phyloP scores from a whole-genome alignment of 495 filamentous ascomycete species.

The Cryomyces antarcticus region DNA sequence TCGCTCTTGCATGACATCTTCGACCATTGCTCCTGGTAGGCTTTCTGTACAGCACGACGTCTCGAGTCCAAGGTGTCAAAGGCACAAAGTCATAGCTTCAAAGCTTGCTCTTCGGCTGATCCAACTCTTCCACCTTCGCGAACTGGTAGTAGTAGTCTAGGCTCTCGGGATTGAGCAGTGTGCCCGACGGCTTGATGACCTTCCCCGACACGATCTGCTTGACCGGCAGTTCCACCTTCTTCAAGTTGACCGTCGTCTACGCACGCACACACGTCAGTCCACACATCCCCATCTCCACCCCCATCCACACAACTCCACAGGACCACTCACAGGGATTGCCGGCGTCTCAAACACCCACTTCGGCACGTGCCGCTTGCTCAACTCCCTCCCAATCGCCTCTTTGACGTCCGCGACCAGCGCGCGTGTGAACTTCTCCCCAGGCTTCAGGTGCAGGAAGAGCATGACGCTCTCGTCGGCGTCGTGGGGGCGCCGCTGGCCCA shows the following conservation, averaged over 20 bases:
- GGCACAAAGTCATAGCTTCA: too few relatives aligned
- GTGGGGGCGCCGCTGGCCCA: slow-evolving; percentile 47
- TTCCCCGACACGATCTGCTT: slow-evolving; percentile 68
- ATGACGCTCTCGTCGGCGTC: slow-evolving; percentile 58
- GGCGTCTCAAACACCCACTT: slow-evolving; percentile 59
- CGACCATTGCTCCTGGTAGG: too few relatives aligned
- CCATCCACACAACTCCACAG: not conserved
- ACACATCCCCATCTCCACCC: not conserved
- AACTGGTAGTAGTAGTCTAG: slow-evolving; percentile 66
- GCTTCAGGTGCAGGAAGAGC: slow-evolving; percentile 53
- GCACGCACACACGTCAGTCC: not conserved
- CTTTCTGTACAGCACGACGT: too few relatives aligned
- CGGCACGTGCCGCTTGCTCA: slow-evolving; percentile 56
- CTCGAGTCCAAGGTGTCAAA: too few relatives aligned
- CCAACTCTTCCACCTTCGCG: slow-evolving; percentile 50
- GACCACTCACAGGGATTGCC: slow-evolving; percentile 50
- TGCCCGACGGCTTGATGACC: slow-evolving; percentile 53
- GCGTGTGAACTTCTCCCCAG: slow-evolving; percentile 31
- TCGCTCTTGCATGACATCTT: too few relatives aligned
- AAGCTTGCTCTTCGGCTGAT: slow-evolving; percentile 24
- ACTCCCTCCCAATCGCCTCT: slow-evolving; percentile 36
- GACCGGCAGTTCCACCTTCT: slow-evolving; percentile 71
- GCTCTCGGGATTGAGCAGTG: slow-evolving; percentile 53
- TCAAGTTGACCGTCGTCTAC: slow-evolving; percentile 61
- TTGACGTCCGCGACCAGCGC: slow-evolving; percentile 40